Evolutionary conservation across 2,329 filamentous ascomycete genomes (phyloP), one percentile per base, ranked within the genome.

Genomic region (Cercospora nicotianae): DNA sequence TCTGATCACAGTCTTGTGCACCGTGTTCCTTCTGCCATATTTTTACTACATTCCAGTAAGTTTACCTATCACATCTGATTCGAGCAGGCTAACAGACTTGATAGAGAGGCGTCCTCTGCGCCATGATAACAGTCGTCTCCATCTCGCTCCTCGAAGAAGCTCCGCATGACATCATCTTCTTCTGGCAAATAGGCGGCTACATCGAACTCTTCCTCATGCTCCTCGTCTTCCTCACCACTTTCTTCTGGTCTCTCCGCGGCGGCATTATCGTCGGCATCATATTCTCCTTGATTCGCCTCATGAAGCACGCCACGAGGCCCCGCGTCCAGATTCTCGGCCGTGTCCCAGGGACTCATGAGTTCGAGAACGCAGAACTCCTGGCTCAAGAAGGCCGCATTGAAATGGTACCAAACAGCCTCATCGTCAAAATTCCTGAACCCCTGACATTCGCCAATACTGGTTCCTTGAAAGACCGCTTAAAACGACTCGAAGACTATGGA

Each of bases 361-460:
- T 96, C 75, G 92, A 94, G 71, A 96, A 96, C 74, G 93, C 94
- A 1, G 94, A 90, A 74, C 75, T 90, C 0, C 72, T 75, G 36
- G 70, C 70, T 1, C 69, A 70, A 42, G 72, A 72, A 18, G 69
- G 63, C 12, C 65, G 72, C 30, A 84, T 98, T 3, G 94, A 98
- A 78, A 94, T 96, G 75, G 87, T 97, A 63, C 94, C 97, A 72
- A 92, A 94, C 16, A 96, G 92, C 69, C 83, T 99, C 9, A 97
- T 99, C 68, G 93, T 98, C 75, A 98, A 98, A 83, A 98, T 99
- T 65, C 94, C 95, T 0, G 95, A 99, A 77, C 95, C 95, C 0
- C 83, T 99, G 61, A 98, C 94, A 0, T 99, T 99, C 78, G 94
- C 94, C 76, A 99, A 99, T 78, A 98, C 95, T 0, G 95, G 77